A percentile compares a stretch with the other conserved stretches of the same genome.
phyloP scores from a whole-genome alignment of 2,329 filamentous ascomycete species.

The Sarocladium kiliense region DNA sequence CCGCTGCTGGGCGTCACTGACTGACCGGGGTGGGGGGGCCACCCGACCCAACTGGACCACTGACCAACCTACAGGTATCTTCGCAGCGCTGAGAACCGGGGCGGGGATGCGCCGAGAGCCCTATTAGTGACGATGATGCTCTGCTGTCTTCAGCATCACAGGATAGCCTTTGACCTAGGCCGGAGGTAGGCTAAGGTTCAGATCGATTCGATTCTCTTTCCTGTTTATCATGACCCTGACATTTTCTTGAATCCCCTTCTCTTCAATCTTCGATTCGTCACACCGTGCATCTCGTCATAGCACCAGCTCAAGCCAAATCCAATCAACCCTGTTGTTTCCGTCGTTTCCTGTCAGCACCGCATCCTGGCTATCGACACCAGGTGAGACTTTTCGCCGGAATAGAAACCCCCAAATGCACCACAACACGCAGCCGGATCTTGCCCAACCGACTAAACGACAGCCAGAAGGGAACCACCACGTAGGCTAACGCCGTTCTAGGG shows the following conservation, averaged over 20 bases:
- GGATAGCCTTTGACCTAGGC: too few species aligned
- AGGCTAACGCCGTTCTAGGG: not conserved
- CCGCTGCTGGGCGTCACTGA: constrained; percentile 1
- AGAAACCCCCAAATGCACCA: not conserved
- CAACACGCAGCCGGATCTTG: not conserved
- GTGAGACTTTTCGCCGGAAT: not conserved
- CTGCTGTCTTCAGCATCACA: too few species aligned
- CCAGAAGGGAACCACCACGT: not conserved
- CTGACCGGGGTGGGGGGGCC: not conserved
- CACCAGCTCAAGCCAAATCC: too few species aligned
- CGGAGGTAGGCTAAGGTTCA: too few species aligned
- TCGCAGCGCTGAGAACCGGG: not conserved
- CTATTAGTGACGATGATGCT: not conserved
- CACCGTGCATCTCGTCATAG: too few species aligned
- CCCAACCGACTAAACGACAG: not conserved
- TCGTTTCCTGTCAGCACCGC: not conserved
- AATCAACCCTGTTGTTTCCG: not conserved
- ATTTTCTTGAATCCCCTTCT: too few species aligned
- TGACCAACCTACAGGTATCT: too few species aligned
- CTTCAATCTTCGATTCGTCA: too few species aligned
- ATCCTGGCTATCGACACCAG: not conserved
- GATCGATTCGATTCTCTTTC: too few species aligned
- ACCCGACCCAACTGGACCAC: too few species aligned
- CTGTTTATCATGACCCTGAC: too few species aligned
- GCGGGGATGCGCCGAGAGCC: not conserved